Evolutionary conservation across 2,329 filamentous ascomycete species (phyloP).

Genomic region (Aspergillus sp.): DNA sequence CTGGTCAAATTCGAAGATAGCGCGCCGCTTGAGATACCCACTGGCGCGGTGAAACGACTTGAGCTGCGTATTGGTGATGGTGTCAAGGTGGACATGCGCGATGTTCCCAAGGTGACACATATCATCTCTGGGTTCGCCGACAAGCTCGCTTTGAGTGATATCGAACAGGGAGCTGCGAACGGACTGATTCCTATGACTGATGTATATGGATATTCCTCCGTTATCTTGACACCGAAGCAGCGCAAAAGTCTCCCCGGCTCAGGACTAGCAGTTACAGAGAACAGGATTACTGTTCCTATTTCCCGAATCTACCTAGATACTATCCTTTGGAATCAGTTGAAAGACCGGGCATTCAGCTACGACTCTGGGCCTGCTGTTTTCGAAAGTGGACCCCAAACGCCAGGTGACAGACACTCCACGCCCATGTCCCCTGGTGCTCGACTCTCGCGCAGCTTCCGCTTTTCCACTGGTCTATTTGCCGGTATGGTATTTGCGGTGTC

Average conservation of each 20-base stretch:
- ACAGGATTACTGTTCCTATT: conserved; percentile 47
- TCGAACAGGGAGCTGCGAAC: conserved; percentile 25
- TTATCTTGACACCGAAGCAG: conserved; percentile 46
- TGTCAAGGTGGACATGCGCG: conserved; percentile 49
- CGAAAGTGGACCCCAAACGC: conserved; percentile 37
- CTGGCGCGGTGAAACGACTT: conserved; percentile 45
- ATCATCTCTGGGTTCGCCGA: conserved; percentile 46
- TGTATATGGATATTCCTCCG: conserved; percentile 45
- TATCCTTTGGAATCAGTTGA: conserved; percentile 50
- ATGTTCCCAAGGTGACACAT: conserved; percentile 47
- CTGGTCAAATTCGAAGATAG: conserved; percentile 51
- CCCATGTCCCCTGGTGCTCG: conserved; percentile 53
- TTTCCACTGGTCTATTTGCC: conserved; percentile 60
- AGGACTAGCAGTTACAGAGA: conserved; percentile 30
- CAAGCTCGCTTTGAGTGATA: conserved; percentile 34
- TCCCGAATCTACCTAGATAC: conserved; percentile 49
- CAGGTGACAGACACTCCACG: conserved; percentile 42
- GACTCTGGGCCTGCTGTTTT: conserved; percentile 20
- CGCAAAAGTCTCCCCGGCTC: conserved; percentile 44
- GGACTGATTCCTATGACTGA: conserved; percentile 41
- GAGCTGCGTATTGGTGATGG: conserved; percentile 49
- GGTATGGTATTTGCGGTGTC: conserved; percentile 89
- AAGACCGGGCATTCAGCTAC: conserved; percentile 42
- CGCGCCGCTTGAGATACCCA: conserved; percentile 42
- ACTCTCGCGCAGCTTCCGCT: conserved; percentile 44